Conservation (phyloP, 768 basidiomycete species). For the Tulasnella sp. region DNA sequence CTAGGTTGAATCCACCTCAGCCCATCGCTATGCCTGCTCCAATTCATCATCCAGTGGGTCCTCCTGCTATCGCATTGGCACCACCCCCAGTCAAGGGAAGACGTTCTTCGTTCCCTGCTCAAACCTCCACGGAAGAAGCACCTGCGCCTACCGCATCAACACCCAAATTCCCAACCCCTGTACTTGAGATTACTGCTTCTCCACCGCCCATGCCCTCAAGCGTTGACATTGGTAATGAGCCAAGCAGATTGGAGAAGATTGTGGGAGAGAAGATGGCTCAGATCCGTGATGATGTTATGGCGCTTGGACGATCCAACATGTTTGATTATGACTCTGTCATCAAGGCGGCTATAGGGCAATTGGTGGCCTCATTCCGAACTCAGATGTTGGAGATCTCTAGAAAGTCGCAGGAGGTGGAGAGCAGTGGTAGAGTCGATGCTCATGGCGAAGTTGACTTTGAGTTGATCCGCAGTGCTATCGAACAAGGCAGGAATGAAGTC, state of each 20-base stretch:
- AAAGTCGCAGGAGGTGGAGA: constrained; percentile 10
- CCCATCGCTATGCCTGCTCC: neutral
- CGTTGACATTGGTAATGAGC: constrained; percentile 42
- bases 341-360: constrained; percentile 7
- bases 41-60: neutral
- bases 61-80: constrained; percentile 5
- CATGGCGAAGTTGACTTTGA: constrained; percentile 70
- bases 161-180: neutral
- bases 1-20: neutral
- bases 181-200: constrained; percentile 17
- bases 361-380: constrained; percentile 14
- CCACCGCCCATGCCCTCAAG: constrained; percentile 37
- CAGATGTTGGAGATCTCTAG: constrained; percentile 14
- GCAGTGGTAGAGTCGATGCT: constrained; percentile 34
- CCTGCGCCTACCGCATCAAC: constrained; percentile 37
- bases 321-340: constrained; percentile 7
- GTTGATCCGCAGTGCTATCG: constrained; percentile 53
- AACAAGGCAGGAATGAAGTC: constrained; percentile 53
- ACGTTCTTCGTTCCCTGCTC: constrained; percentile 4
- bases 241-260: constrained; percentile 38
- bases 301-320: neutral
- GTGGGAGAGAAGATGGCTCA: constrained; percentile 56
- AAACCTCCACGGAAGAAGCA: constrained; percentile 9
- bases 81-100: constrained; percentile 8
- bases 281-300: constrained; percentile 16